Evolutionary conservation across 225 moss, liverwort and hornwort genomes (phyloP).

Genomic region (Marchantia paleacea): DNA sequence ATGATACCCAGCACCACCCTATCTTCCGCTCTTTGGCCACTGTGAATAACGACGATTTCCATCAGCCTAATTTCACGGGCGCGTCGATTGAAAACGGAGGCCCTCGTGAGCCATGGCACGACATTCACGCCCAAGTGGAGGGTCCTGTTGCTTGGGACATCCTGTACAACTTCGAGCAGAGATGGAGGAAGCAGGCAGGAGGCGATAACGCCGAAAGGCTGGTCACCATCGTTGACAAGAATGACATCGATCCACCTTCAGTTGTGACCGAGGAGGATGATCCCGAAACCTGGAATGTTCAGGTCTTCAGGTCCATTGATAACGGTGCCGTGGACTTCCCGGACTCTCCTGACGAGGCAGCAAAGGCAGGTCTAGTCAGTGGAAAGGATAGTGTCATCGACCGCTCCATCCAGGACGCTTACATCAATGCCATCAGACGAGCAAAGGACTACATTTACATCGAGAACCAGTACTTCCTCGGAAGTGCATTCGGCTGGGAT

Average conservation of each 20-base stretch:
- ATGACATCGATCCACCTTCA: conserved; percentile 53
- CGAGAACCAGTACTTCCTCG: conserved; percentile 91
- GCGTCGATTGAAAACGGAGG: conserved; percentile 50
- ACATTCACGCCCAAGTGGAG: conserved; percentile 67
- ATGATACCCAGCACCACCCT: conserved; percentile 67
- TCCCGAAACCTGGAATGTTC: conserved; percentile 74
- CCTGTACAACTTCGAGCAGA: conserved; percentile 77
- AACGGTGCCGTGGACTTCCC: conserved; percentile 84
- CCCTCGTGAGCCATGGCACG: conserved; percentile 91
- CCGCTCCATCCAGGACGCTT: conserved; percentile 81
- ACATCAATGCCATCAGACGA: conserved; percentile 81
- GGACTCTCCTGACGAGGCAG: conserved; percentile 47
- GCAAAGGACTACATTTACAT: conserved; percentile 83
- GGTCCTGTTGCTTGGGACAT: conserved; percentile 80
- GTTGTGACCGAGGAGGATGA: conserved; percentile 54
- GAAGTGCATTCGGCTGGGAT: conserved; percentile 68
- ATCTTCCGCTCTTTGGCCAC: conserved; percentile 51
- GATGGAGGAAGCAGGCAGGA: conserved; percentile 72
- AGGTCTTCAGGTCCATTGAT: conserved; percentile 85
- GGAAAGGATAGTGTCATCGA: conserved; percentile 78
- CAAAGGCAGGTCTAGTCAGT: conserved; percentile 59
- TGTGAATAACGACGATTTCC: conserved; percentile 54
- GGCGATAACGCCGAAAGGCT: conserved; percentile 14
- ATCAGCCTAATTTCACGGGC: conserved; percentile 66
- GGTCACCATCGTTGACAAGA: conserved; percentile 35